phyloP scores from a whole-genome alignment of 1,284 basidiomycete species.

The Ceraceosorus bombacis region DNA sequence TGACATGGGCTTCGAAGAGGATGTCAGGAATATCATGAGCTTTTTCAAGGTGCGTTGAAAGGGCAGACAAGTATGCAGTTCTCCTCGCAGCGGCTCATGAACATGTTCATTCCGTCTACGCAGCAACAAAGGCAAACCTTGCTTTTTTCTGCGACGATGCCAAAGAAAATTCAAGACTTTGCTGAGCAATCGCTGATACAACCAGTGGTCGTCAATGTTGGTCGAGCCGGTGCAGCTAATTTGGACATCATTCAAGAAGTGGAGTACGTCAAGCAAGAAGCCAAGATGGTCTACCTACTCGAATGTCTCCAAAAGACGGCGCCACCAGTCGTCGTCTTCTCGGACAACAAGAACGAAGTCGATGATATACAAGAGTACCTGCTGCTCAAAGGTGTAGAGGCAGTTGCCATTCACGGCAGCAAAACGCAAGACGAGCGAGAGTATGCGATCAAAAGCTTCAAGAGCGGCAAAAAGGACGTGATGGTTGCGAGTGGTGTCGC shows the following conservation, averaged over 20 bases:
- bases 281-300: slow-evolving; percentile 96
- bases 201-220: slow-evolving; percentile 92
- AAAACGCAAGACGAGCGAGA: slow-evolving; percentile 98
- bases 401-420: slow-evolving; percentile 95
- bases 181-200: slow-evolving; percentile 87
- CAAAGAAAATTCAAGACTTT: slow-evolving; percentile 95
- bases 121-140: slow-evolving; percentile 85
- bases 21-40: slow-evolving; percentile 95
- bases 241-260: slow-evolving; percentile 94
- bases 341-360: slow-evolving; percentile 98
- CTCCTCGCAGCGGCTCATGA: background rate
- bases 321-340: slow-evolving; percentile 95
- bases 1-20: slow-evolving; percentile 96
- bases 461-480: slow-evolving; percentile 90
- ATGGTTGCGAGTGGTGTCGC: slow-evolving; percentile 98
- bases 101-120: background rate
- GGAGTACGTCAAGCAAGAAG: slow-evolving; percentile 97
- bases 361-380: slow-evolving; percentile 99
- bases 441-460: slow-evolving; percentile 96
- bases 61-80: background rate
- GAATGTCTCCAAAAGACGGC: slow-evolving; percentile 98
- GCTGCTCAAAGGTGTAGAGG: slow-evolving; percentile 90
- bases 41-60: slow-evolving; percentile 64
- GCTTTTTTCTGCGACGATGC: slow-evolving; percentile 98
- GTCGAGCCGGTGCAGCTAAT: slow-evolving; percentile 93